These are phyloP conservation scores for Metschnikowia kunwiensis DNA, from an alignment of 805 yeast genomes.

Conservation along the genomic window DNA sequence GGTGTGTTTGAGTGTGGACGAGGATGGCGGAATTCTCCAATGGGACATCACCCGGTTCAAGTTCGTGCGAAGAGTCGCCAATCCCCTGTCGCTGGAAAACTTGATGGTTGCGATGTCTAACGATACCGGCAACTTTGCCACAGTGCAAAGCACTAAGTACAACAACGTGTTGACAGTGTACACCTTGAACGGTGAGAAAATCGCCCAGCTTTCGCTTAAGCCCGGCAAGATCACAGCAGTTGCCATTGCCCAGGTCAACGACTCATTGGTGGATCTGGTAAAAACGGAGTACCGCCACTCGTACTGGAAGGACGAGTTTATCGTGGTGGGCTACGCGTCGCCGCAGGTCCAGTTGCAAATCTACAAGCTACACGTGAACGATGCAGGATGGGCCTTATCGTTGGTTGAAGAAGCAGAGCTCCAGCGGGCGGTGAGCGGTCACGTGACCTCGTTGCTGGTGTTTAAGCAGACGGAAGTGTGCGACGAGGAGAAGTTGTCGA, in stretches of 20 bases:
- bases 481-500: conserved; percentile 32
- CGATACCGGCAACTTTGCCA: conserved; percentile 53
- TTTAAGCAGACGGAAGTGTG: conserved; percentile 30
- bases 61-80: conserved; percentile 41
- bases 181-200: conserved; percentile 53
- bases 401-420: conserved; percentile 13
- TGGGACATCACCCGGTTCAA: conserved; percentile 64
- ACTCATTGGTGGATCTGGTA: conserved; percentile 24
- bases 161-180: conserved; percentile 31
- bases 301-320: conserved; percentile 37
- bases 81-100: conserved; percentile 20
- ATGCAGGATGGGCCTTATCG: conserved; percentile 16
- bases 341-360: conserved; percentile 19
- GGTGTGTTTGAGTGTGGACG: conserved; percentile 52
- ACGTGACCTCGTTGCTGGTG: conserved; percentile 30
- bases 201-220: conserved; percentile 23
- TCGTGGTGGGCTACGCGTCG: conserved; percentile 28
- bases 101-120: conserved; percentile 46
- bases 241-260: conserved; percentile 31
- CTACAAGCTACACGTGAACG: conserved; percentile 21
- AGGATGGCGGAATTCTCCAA: conserved; percentile 49
- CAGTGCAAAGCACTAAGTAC: conserved; percentile 23
- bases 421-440: conserved; percentile 5
- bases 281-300: conserved; percentile 26
- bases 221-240: conserved; percentile 22